Evolutionary conservation across 139 green algal genomes (phyloP).

Genomic region (Chlorella sp.): DNA sequence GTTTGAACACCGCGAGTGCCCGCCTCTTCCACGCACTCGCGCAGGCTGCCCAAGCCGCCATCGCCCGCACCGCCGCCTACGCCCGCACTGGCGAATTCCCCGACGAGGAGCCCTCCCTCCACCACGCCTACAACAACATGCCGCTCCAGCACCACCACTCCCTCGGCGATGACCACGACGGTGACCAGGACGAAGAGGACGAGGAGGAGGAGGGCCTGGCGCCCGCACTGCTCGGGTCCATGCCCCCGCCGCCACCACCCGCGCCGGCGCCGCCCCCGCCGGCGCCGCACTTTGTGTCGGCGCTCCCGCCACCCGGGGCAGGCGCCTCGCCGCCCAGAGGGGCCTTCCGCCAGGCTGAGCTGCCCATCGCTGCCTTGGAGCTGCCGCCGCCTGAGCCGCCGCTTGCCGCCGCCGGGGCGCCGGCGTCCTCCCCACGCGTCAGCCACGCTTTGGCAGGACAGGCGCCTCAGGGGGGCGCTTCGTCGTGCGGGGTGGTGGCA

Average conservation of each 20-base stretch:
- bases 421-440: too few species aligned
- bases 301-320: background rate
- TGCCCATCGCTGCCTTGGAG: slow-evolving; percentile 4
- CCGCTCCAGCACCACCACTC: background rate
- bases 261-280: background rate
- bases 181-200: too few species aligned
- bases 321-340: background rate
- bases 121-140: too few species aligned
- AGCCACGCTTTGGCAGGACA: background rate
- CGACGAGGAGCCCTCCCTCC: too few species aligned
- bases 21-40: too few species aligned
- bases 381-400: background rate
- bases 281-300: background rate
- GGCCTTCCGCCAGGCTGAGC: background rate
- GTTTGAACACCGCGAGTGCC: too few species aligned
- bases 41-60: slow-evolving; percentile 6
- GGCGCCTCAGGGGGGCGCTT: background rate
- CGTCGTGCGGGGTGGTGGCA: background rate
- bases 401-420: background rate
- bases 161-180: too few species aligned
- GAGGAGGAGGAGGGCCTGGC: too few species aligned
- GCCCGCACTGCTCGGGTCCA: background rate
- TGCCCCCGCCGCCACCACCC: background rate
- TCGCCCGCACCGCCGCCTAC: slow-evolving; percentile 5
- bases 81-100: slow-evolving; percentile 14